Conservation (phyloP, 2,329 filamentous ascomycete species). For the Talaromyces rugulosus region DNA sequence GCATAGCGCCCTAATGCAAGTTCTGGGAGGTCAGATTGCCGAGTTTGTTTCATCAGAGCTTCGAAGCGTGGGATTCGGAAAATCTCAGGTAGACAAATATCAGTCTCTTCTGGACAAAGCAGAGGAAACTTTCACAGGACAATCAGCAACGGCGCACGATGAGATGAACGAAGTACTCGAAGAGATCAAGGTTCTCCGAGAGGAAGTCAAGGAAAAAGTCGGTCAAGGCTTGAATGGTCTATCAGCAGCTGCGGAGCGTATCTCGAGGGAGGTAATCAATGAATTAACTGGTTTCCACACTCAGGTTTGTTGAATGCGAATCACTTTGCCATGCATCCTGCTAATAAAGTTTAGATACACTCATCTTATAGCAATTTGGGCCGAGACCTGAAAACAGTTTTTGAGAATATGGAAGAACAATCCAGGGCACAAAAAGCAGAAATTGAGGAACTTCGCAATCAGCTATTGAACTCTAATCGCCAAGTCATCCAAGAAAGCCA, state of each 20-base stretch:
- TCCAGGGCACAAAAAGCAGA: slow-evolving; percentile 73
- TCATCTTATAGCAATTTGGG: slow-evolving; percentile 78
- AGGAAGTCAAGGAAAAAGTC: slow-evolving; percentile 81
- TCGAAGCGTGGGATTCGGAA: slow-evolving; percentile 64
- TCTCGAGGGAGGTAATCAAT: slow-evolving; percentile 81
- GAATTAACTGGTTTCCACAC: slow-evolving; percentile 82
- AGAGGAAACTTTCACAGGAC: slow-evolving; percentile 59
- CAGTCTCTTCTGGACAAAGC: slow-evolving; percentile 64
- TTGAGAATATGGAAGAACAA: slow-evolving; percentile 73
- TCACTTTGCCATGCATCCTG: background rate
- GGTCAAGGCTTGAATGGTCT: slow-evolving; percentile 80
- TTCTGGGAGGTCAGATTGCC: slow-evolving; percentile 68
- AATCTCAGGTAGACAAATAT: slow-evolving; percentile 66
- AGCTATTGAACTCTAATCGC: slow-evolving; percentile 67
- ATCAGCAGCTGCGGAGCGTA: slow-evolving; percentile 77
- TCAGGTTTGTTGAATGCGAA: slow-evolving; percentile 42
- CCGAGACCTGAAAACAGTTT: slow-evolving; percentile 78
- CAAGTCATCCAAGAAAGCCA: slow-evolving; percentile 65
- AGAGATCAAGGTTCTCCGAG: slow-evolving; percentile 84
- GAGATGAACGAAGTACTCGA: slow-evolving; percentile 89
- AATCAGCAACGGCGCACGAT: slow-evolving; percentile 57
- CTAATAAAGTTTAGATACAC: slow-evolving; percentile 56
- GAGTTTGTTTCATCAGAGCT: slow-evolving; percentile 73
- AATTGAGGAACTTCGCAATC: slow-evolving; percentile 65
- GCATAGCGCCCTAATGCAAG: slow-evolving; percentile 66